Evolutionary conservation across 2,329 filamentous ascomycete species (phyloP).

Genomic region (Atkinsonella texensis): DNA sequence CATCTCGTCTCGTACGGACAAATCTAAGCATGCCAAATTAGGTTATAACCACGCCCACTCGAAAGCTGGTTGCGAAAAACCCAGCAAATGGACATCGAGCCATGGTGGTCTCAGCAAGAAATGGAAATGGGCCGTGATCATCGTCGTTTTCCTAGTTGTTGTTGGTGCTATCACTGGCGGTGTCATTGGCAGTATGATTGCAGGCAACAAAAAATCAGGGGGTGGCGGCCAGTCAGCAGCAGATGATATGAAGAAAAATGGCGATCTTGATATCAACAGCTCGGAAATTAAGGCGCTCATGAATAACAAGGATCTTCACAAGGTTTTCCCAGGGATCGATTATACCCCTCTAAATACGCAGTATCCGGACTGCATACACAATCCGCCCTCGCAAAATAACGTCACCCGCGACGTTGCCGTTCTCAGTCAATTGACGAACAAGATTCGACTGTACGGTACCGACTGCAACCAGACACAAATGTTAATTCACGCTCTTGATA

Average conservation of each 20-base stretch:
- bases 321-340: conserved; percentile 89
- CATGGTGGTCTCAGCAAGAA: conserved; percentile 49
- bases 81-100: conserved; percentile 10
- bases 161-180: conserved; percentile 62
- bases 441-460: conserved; percentile 80
- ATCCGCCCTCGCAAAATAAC: conserved; percentile 84
- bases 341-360: conserved; percentile 89
- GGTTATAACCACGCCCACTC: conserved; percentile 2
- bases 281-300: conserved; percentile 68
- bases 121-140: conserved; percentile 57
- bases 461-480: conserved; percentile 98
- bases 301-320: conserved; percentile 72
- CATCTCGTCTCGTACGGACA: not conserved
- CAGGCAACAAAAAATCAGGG: conserved; percentile 32
- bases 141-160: conserved; percentile 51
- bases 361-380: conserved; percentile 68
- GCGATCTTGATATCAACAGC: conserved; percentile 64
- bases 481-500: conserved; percentile 71
- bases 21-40: not conserved
- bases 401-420: conserved; percentile 85
- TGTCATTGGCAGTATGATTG: conserved; percentile 59
- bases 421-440: conserved; percentile 79
- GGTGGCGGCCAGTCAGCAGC: conserved; percentile 33
- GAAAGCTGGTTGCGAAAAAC: conserved; percentile 10
- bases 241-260: conserved; percentile 49